phyloP scores from a whole-genome alignment of 139 green algal genomes.

The Chlamydomonas incerta region DNA sequence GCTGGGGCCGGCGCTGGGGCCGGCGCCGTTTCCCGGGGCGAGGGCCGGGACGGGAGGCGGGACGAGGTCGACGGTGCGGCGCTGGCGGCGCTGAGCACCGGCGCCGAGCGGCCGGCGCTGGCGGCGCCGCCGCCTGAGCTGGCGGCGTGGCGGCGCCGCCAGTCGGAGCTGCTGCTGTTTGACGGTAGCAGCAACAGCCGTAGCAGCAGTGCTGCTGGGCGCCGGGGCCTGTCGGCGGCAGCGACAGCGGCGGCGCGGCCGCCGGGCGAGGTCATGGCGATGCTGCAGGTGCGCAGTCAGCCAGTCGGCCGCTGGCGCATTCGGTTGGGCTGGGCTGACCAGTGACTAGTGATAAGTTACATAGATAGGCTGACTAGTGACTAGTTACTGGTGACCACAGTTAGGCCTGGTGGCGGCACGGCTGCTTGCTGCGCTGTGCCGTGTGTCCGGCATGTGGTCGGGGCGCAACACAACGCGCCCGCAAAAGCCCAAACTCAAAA shows the following conservation, averaged over 20 bases:
- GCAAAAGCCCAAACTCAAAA: too few species aligned
- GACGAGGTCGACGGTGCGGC: not conserved
- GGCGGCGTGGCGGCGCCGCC: constrained; percentile 3
- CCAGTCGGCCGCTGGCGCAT: too few species aligned
- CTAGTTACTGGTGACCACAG: too few species aligned
- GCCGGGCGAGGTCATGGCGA: not conserved
- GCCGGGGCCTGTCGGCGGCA: not conserved
- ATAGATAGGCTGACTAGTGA: too few species aligned
- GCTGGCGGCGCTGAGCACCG: not conserved
- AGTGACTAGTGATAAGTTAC: too few species aligned
- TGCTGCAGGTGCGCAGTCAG: not conserved
- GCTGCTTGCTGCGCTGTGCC: not conserved
- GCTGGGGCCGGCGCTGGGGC: not conserved
- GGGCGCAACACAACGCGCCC: too few species aligned
- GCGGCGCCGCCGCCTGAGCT: not conserved
- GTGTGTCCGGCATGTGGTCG: too few species aligned
- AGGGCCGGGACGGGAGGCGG: not conserved
- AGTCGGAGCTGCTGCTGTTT: not conserved
- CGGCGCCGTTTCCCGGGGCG: not conserved
- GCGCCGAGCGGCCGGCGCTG: not conserved
- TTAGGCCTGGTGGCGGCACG: not conserved
- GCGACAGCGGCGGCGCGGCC: not conserved
- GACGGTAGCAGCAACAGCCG: not conserved
- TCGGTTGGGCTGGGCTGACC: too few species aligned
- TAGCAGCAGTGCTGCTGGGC: not conserved